phyloP scores from a whole-genome alignment of 1,284 basidiomycete genomes.

The Tranzscheliella williamsii region DNA sequence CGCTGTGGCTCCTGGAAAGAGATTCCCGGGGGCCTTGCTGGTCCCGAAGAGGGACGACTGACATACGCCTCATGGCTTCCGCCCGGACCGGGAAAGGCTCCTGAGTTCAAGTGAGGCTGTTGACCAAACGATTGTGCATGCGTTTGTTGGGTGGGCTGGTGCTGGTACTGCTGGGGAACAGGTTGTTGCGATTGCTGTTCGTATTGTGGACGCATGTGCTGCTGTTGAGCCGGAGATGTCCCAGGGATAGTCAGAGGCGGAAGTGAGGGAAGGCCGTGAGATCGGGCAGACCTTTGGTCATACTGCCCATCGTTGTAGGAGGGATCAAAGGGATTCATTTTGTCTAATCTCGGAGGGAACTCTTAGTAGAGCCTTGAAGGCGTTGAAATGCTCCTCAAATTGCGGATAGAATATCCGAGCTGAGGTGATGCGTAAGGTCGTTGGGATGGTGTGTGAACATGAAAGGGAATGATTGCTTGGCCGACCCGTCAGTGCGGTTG shows the following conservation, averaged over 20 bases:
- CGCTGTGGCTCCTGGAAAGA: conserved; percentile 51
- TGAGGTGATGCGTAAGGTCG: too few species aligned
- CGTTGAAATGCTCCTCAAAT: too few species aligned
- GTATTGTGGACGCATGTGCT: conserved; percentile 9
- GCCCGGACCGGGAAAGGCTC: conserved; percentile 1
- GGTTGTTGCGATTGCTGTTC: conserved; percentile 33
- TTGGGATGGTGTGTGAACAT: too few species aligned
- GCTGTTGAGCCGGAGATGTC: conserved; percentile 8
- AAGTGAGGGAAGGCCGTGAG: conserved; percentile 23
- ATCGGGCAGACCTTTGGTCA: conserved; percentile 1
- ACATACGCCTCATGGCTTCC: conserved; percentile 16
- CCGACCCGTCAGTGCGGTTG: too few species aligned
- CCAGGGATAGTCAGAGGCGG: conserved; percentile 31
- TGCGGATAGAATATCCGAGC: too few species aligned
- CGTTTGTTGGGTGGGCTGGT: neutral
- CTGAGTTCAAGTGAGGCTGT: conserved; percentile 18
- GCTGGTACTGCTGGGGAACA: conserved; percentile 26
- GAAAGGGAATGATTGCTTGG: too few species aligned
- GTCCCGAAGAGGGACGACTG: conserved; percentile 1
- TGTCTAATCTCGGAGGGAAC: too few species aligned
- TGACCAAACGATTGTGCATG: neutral
- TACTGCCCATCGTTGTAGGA: conserved; percentile 4
- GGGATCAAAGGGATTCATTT: conserved; percentile 42
- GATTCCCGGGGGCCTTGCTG: conserved; percentile 20
- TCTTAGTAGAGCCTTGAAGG: too few species aligned